Conservation (phyloP, 2,329 filamentous ascomycete species). For the Colletotrichum sublineola region DNA sequence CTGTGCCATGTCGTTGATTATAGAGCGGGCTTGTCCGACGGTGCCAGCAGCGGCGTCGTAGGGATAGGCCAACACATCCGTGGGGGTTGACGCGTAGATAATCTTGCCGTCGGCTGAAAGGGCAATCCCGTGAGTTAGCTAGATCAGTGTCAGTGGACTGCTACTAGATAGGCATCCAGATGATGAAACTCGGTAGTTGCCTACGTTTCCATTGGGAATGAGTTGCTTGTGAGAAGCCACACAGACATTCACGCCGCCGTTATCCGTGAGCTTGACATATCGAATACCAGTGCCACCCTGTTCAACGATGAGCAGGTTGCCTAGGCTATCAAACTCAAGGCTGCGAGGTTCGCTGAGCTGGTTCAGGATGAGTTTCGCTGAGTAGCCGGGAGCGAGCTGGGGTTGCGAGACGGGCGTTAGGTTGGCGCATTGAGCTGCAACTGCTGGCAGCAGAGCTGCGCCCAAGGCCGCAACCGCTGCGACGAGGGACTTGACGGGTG, state of each 20-base stretch:
- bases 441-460: constrained; percentile 20
- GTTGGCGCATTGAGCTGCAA: constrained; percentile 31
- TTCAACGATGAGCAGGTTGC: constrained; percentile 55
- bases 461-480: constrained; percentile 7
- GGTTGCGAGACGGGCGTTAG: constrained; percentile 37
- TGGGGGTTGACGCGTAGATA: constrained; percentile 69
- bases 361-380: constrained; percentile 47
- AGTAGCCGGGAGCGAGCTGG: constrained; percentile 46
- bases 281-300: constrained; percentile 49
- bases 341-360: constrained; percentile 49
- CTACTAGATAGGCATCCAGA: neutral
- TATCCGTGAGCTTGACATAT: constrained; percentile 51
- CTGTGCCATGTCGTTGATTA: constrained; percentile 60
- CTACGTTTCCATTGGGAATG: constrained; percentile 47
- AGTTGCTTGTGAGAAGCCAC: constrained; percentile 47
- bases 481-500: constrained; percentile 17
- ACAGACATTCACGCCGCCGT: constrained; percentile 48
- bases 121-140: constrained; percentile 70
- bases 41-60: constrained; percentile 70
- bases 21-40: constrained; percentile 64
- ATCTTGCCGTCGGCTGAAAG: constrained; percentile 65
- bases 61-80: constrained; percentile 72
- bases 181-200: neutral
- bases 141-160: neutral
- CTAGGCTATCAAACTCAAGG: constrained; percentile 52